These are phyloP conservation scores for Dictyostelium capitatum DNA, from an alignment of 78 protist genomes.

Conservation along the genomic window DNA sequence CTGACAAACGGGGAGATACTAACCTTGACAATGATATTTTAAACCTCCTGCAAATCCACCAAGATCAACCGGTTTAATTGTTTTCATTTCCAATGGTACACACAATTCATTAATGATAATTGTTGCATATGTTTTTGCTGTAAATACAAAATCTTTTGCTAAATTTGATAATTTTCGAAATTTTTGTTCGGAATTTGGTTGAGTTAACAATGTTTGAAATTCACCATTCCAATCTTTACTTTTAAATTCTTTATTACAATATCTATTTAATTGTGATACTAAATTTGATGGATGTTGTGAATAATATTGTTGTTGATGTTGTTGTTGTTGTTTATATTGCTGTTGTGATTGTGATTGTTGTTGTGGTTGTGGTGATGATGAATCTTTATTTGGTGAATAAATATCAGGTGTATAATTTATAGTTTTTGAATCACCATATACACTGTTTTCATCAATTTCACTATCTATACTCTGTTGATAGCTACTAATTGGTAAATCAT, in stretches of 20 bases:
- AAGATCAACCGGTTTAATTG: conserved; percentile 65
- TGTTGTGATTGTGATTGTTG: not conserved
- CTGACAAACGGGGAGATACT: no score
- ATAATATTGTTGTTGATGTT: not conserved
- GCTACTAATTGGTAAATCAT: conserved; percentile 7
- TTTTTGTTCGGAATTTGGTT: conserved; percentile 61
- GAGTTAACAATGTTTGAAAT: conserved; percentile 44
- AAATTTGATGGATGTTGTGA: conserved; percentile 8
- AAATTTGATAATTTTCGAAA: conserved; percentile 72
- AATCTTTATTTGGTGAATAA: not conserved
- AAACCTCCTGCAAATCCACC: conserved; percentile 85
- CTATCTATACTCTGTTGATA: not conserved
- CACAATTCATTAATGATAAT: conserved; percentile 83
- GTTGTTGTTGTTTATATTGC: not conserved
- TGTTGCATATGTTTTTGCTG: conserved; percentile 73
- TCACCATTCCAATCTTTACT: conserved; percentile 72
- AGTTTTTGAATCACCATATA: not conserved
- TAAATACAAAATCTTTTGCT: conserved; percentile 83
- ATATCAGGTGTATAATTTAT: conserved; percentile 32
- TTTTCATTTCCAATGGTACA: conserved; percentile 79
- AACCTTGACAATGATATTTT: conserved; percentile 62
- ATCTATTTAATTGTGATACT: conserved; percentile 61
- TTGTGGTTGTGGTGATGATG: not conserved
- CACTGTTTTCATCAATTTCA: not conserved
- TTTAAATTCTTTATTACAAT: conserved; percentile 40